A percentile compares a stretch with the other conserved stretches of the same genome.
phyloP scores from a whole-genome alignment of 495 filamentous ascomycete genomes.

The Podospora pseudocomata region DNA sequence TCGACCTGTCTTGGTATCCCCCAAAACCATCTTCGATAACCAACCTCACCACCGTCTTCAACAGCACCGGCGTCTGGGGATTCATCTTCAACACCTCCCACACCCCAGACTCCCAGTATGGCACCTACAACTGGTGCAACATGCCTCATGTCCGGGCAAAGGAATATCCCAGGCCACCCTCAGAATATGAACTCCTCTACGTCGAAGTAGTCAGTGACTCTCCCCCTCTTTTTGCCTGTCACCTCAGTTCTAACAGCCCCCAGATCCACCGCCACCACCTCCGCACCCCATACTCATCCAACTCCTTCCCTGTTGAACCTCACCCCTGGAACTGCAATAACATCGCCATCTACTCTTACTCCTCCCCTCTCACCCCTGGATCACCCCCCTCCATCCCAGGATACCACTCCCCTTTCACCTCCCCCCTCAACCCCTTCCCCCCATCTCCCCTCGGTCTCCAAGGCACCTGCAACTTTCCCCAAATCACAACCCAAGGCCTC shows the following conservation, averaged over 20 bases:
- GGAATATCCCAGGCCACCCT: constrained; percentile 51
- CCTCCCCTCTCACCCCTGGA: constrained; percentile 41
- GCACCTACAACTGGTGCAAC: constrained; percentile 69
- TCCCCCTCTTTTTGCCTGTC: neutral
- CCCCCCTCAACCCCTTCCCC: constrained; percentile 55
- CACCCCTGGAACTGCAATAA: constrained; percentile 64
- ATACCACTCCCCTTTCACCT: constrained; percentile 57
- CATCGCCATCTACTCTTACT: constrained; percentile 59
- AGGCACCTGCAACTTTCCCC: constrained; percentile 67
- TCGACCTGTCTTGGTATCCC: constrained; percentile 55
- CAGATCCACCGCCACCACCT: constrained; percentile 73
- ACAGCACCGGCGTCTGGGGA: constrained; percentile 53
- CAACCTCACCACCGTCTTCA: constrained; percentile 50
- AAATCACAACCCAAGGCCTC: constrained; percentile 61
- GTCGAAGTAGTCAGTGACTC: constrained; percentile 45
- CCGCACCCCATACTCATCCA: constrained; percentile 65
- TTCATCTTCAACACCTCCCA: constrained; percentile 61
- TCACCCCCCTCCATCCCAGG: constrained; percentile 33
- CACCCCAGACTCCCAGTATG: constrained; percentile 46
- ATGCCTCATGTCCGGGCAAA: constrained; percentile 65
- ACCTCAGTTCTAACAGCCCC: neutral
- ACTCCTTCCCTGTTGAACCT: constrained; percentile 62
- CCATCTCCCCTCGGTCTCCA: constrained; percentile 53
- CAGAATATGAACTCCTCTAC: constrained; percentile 56
- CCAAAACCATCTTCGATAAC: constrained; percentile 56